phyloP scores from a whole-genome alignment of 345 rosid genomes.

The Eucalyptus leucophloia region DNA sequence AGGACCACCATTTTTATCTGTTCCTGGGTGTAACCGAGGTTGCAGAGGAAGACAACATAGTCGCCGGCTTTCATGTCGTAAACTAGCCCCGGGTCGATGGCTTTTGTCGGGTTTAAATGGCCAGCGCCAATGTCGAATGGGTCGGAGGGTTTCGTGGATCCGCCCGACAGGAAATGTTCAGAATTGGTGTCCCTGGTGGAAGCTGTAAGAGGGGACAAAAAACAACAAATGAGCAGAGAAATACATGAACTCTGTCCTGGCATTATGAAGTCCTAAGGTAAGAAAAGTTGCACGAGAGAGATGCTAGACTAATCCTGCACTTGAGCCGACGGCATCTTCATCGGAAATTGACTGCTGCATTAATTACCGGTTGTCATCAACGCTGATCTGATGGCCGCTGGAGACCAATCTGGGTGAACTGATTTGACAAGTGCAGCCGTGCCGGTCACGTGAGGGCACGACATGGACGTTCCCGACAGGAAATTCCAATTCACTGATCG shows the following conservation, averaged over 20 bases:
- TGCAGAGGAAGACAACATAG: conserved; percentile 49
- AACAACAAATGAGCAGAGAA: not conserved
- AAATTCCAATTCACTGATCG: conserved; percentile 43
- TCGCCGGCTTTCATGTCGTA: conserved; percentile 40
- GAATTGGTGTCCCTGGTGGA: conserved; percentile 11
- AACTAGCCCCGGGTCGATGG: conserved; percentile 64
- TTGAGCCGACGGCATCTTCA: not conserved
- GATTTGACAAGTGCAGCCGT: conserved; percentile 53
- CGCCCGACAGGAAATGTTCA: conserved; percentile 23
- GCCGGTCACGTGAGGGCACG: conserved; percentile 71
- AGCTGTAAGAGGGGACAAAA: conserved; percentile 7
- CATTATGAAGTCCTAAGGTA: not conserved
- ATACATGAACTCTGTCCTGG: not conserved
- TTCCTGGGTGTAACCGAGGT: conserved; percentile 31
- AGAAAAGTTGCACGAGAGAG: not conserved
- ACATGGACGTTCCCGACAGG: conserved; percentile 66
- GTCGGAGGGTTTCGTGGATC: conserved; percentile 13
- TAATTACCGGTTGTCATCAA: conserved; percentile 57
- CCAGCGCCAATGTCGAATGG: conserved; percentile 63
- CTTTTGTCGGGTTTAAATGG: conserved; percentile 45
- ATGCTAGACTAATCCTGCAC: not conserved
- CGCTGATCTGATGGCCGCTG: conserved; percentile 63
- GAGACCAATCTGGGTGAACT: conserved; percentile 58
- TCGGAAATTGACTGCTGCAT: not conserved
- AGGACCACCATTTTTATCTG: conserved; percentile 7